Conservation (phyloP, 805 yeast genomes). For the Schwanniomyces polymorphus region DNA sequence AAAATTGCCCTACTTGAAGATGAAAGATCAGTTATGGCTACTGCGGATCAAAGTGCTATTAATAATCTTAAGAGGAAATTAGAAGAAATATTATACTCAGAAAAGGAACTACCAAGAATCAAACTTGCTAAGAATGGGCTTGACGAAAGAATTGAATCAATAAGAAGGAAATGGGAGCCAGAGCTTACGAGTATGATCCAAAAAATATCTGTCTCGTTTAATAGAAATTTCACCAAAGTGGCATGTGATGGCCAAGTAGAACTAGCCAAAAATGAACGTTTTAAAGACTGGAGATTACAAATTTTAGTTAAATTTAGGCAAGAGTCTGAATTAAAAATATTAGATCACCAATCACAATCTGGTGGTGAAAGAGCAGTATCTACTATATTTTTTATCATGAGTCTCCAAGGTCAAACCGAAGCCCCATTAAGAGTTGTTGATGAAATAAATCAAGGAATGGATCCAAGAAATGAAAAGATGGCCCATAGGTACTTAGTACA, state of each 20-base stretch:
- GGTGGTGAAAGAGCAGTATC: slow-evolving; percentile 98
- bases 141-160: slow-evolving; percentile 35
- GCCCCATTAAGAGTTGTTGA: slow-evolving; percentile 96
- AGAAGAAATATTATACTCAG: slow-evolving; percentile 29
- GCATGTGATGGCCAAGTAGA: slow-evolving; percentile 90
- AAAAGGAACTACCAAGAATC: slow-evolving; percentile 38
- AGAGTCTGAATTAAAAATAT: slow-evolving; percentile 61
- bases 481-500: slow-evolving; percentile 85
- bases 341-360: slow-evolving; percentile 88
- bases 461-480: slow-evolving; percentile 82
- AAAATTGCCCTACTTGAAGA: slow-evolving; percentile 47
- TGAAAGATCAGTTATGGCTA: slow-evolving; percentile 38
- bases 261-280: slow-evolving; percentile 50
- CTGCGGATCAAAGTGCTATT: slow-evolving; percentile 37
- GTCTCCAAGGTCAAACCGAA: slow-evolving; percentile 81
- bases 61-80: slow-evolving; percentile 41
- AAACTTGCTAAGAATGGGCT: slow-evolving; percentile 21
- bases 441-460: slow-evolving; percentile 99
- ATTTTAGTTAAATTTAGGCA: slow-evolving; percentile 86
- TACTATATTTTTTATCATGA: slow-evolving; percentile 85
- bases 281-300: slow-evolving; percentile 77
- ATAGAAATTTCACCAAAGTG: slow-evolving; percentile 64
- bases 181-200: slow-evolving; percentile 52
- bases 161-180: slow-evolving; percentile 59
- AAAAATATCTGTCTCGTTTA: slow-evolving; percentile 63